phyloP scores from a whole-genome alignment of 176 grass and related monocot species.

The Poa annua region DNA sequence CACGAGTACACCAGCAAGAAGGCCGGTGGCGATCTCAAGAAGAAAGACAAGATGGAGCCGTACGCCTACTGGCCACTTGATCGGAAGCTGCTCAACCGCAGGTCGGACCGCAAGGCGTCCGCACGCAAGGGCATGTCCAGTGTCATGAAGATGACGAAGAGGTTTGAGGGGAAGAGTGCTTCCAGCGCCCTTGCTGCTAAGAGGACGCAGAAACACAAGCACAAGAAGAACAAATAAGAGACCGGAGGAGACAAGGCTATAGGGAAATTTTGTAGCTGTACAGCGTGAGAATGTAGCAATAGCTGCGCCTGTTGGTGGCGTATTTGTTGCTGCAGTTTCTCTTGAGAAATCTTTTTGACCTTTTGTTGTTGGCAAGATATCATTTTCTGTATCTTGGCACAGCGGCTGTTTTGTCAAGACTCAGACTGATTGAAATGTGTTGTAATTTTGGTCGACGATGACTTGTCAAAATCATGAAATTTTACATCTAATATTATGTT shows the following conservation, averaged over 20 bases:
- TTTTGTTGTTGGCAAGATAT: neutral
- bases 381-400: neutral
- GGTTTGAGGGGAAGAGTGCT: slow-evolving; percentile 80
- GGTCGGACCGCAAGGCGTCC: slow-evolving; percentile 67
- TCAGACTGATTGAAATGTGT: neutral
- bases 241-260: neutral
- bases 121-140: slow-evolving; percentile 86
- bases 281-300: neutral
- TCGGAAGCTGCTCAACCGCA: slow-evolving; percentile 82
- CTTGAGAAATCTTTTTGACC: neutral
- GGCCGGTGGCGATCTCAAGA: slow-evolving; percentile 78
- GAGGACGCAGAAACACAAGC: slow-evolving; percentile 44
- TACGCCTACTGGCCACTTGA: slow-evolving; percentile 95
- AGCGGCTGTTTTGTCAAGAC: neutral
- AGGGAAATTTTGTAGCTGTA: slow-evolving; percentile 32
- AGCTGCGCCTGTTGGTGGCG: neutral
- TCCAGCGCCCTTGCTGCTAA: slow-evolving; percentile 56
- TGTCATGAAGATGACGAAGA: slow-evolving; percentile 83
- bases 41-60: slow-evolving; percentile 91
- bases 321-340: neutral
- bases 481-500: neutral
- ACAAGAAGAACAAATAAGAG: slow-evolving; percentile 53
- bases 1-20: slow-evolving; percentile 85
- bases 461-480: neutral
- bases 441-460: neutral